Percentiles rank a stretch among this genome's conserved stretches.
Conservation (phyloP, 139 green algal species). For the Zygnema cylindricum region DNA sequence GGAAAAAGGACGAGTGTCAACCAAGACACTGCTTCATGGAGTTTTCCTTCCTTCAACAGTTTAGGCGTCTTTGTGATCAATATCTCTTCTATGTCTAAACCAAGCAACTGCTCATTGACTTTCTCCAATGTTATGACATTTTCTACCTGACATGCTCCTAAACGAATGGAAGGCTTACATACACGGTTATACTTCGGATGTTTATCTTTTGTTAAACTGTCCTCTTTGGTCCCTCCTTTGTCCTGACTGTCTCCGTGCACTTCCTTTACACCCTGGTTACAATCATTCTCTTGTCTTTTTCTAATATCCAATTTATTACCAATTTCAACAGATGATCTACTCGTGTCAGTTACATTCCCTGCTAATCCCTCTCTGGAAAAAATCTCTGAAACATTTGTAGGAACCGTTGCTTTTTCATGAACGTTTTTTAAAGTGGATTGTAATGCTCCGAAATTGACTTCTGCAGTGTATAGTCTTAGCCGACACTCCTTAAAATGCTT, state of each 20-base stretch:
- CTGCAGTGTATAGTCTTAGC: neutral
- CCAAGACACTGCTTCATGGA: conserved; percentile 1
- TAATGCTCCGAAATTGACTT: neutral
- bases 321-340: too few relatives aligned
- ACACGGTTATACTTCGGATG: too few relatives aligned
- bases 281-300: too few relatives aligned
- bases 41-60: neutral
- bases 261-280: too few relatives aligned
- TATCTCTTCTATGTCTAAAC: conserved; percentile 27
- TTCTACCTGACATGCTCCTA: neutral
- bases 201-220: too few relatives aligned
- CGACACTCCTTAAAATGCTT: neutral
- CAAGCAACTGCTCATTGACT: neutral
- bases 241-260: too few relatives aligned
- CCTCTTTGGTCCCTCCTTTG: too few relatives aligned
- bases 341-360: too few relatives aligned
- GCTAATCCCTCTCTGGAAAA: too few relatives aligned
- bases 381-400: too few relatives aligned
- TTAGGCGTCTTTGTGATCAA: neutral
- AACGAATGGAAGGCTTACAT: neutral
- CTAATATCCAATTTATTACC: too few relatives aligned
- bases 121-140: neutral
- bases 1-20: conserved; percentile 14
- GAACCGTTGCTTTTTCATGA: too few relatives aligned
- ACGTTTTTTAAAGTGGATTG: neutral